Percentiles rank a stretch among this genome's conserved stretches.
These are phyloP conservation scores for Cucumis hystrix DNA, from an alignment of 306 rosid genomes.

Conservation along the genomic window DNA sequence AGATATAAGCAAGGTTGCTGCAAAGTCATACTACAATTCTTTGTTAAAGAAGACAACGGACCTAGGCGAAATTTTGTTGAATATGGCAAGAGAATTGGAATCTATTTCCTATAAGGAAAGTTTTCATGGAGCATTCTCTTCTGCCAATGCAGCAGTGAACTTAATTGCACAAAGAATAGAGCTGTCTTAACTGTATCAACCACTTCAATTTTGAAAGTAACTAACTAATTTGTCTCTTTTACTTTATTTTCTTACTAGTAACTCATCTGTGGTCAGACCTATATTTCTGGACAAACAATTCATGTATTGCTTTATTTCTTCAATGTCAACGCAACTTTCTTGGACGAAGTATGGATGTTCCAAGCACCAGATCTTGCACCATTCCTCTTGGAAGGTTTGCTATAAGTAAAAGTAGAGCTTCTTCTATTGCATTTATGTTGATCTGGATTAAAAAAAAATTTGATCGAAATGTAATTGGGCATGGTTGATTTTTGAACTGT, in stretches of 20 bases:
- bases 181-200: conserved; percentile 2
- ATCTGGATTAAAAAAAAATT: not conserved
- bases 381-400: not conserved
- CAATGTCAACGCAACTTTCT: not conserved
- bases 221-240: not conserved
- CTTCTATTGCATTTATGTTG: not conserved
- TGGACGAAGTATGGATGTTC: not conserved
- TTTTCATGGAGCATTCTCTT: conserved; percentile 87
- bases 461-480: not conserved
- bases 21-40: conserved; percentile 51
- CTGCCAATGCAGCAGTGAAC: conserved; percentile 88
- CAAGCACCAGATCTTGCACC: not conserved
- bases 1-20: conserved; percentile 85
- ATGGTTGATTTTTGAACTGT: not conserved
- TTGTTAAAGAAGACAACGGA: conserved; percentile 53
- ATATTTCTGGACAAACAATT: not conserved
- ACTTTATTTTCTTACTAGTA: not conserved
- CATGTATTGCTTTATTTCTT: not conserved
- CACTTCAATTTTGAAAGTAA: not conserved
- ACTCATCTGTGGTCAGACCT: not conserved
- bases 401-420: not conserved
- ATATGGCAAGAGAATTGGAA: conserved; percentile 55
- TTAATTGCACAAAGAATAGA: conserved; percentile 60
- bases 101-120: conserved; percentile 80
- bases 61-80: conserved; percentile 66